Conservation (phyloP, 495 filamentous ascomycete genomes). For the Bryoglossum gracile region DNA sequence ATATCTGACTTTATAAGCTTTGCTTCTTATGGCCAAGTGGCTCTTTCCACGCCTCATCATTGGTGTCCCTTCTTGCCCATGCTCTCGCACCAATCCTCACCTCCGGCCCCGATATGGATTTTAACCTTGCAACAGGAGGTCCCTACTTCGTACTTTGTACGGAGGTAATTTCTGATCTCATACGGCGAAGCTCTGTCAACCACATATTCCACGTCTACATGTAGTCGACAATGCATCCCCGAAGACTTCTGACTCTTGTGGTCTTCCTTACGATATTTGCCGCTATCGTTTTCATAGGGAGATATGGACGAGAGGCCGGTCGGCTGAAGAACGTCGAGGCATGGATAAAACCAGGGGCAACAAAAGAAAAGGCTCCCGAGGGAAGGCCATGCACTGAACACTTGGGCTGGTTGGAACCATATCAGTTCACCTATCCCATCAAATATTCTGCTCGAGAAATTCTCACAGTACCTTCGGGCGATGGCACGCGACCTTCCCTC, state of each 20-base stretch:
- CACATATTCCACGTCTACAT: conserved; percentile 8
- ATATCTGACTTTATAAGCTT: too few species aligned
- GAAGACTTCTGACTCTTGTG: conserved; percentile 10
- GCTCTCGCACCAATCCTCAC: too few species aligned
- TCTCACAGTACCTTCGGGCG: conserved; percentile 5
- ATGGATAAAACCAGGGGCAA: not conserved
- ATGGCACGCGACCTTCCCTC: conserved; percentile 13
- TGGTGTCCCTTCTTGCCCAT: too few species aligned
- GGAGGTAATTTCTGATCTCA: too few species aligned
- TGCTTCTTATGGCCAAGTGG: too few species aligned
- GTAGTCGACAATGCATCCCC: conserved; percentile 18
- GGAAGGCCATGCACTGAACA: conserved; percentile 13
- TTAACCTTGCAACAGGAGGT: too few species aligned
- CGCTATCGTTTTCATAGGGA: conserved; percentile 10
- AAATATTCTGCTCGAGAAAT: conserved; percentile 23
- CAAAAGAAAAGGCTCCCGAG: conserved; percentile 3
- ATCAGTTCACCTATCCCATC: conserved; percentile 20
- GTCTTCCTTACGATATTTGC: conserved; percentile 10
- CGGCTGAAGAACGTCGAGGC: not conserved
- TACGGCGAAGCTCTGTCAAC: too few species aligned
- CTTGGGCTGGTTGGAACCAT: conserved; percentile 22
- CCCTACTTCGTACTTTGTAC: too few species aligned
- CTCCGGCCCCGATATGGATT: too few species aligned
- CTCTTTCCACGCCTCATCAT: too few species aligned
- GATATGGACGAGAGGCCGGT: not conserved